These are phyloP conservation scores for Dianthus caryophyllus DNA, from an alignment of 148 eudicot species.

Conservation along the genomic window DNA sequence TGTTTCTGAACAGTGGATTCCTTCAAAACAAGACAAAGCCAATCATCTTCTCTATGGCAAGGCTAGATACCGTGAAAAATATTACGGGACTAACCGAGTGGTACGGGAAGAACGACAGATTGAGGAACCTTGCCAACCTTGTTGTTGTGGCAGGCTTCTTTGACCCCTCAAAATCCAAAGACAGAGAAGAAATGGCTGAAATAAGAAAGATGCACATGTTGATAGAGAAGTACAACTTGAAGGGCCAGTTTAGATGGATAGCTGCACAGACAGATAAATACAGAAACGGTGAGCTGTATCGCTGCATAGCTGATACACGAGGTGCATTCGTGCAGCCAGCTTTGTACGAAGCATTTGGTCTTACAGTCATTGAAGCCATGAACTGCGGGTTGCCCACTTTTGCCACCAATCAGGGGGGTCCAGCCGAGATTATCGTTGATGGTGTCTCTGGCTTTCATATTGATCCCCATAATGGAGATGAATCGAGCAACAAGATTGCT, in stretches of 20 bases:
- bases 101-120: conserved; percentile 77
- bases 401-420: conserved; percentile 95
- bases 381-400: conserved; percentile 91
- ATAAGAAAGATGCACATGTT: conserved; percentile 75
- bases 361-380: conserved; percentile 96
- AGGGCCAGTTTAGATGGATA: conserved; percentile 93
- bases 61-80: conserved; percentile 88
- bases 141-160: conserved; percentile 83
- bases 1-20: conserved; percentile 54
- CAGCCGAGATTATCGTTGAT: conserved; percentile 86
- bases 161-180: conserved; percentile 86
- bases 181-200: conserved; percentile 88
- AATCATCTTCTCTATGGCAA: conserved; percentile 90
- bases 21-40: conserved; percentile 74
- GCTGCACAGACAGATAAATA: conserved; percentile 82
- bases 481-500: conserved; percentile 76
- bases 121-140: conserved; percentile 74
- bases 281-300: conserved; percentile 78
- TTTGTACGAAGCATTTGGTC: conserved; percentile 89
- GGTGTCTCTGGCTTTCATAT: conserved; percentile 86
- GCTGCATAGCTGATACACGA: conserved; percentile 74
- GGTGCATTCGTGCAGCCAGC: conserved; percentile 98
- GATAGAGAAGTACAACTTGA: conserved; percentile 63
- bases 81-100: conserved; percentile 80
- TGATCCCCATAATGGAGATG: conserved; percentile 73